Evolutionary conservation across 1,284 basidiomycete species (phyloP), one percentile per base, ranked within the genome.

Genomic region (Irpex lacteus): DNA sequence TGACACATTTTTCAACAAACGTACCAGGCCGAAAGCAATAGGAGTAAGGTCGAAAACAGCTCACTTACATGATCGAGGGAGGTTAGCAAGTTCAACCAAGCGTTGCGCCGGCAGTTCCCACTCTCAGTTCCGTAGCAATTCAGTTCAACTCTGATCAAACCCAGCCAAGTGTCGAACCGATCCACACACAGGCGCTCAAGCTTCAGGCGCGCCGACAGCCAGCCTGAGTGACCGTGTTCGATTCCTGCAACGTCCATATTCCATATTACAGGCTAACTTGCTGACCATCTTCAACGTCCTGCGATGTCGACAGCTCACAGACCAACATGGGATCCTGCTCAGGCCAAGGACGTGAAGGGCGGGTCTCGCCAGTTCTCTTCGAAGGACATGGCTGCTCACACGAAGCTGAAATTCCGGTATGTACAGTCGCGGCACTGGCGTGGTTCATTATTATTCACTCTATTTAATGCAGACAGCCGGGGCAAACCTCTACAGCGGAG

Each of bases 361-460:
- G 94, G 92, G 63, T 95, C 94, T 56, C 87, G 92, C 67, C 93
- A 95, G 74, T 92, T 90, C 78, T 95, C 94, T 13, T 91, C 92
- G 72, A 86, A 92, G 64, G 94, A 96, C 74, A 91, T 97, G 83
- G 93, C 96, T 3, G 84, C 93, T 3, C 93, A 98, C 75, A 98
- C 95, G 1, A 96, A 96, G 78, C 89, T 98, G 68, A 98, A 98
- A 81, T 98, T 98, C 79, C 88, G 96, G 87, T 92, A 67, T 60
- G 69, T 67, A 40, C 21, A 37, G 11, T 11, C 40, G 13, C 57
- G 59, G 52, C 6, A 44, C 21, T 37, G 15, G 19, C 53, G 3
- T 15, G 32, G 19, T 7, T 5, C 50, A 58, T 66, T 47, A 58
- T 62, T 34, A 26, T 11, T 49, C 50, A 58, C 49, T 63, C 21